Conservation (phyloP, 192 early-diverging fungal species). For the Coemansia sp. region DNA sequence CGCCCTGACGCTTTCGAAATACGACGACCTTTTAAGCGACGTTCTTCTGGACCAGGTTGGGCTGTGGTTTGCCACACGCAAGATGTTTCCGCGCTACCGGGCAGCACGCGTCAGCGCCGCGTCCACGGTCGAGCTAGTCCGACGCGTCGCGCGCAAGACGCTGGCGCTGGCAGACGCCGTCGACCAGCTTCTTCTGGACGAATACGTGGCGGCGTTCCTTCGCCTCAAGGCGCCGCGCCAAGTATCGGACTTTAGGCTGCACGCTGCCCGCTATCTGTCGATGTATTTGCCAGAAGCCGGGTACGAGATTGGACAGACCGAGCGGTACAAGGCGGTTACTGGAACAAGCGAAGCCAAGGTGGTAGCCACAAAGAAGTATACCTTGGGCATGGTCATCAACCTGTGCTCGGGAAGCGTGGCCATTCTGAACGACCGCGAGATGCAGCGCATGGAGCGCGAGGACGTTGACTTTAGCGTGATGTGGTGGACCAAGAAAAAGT, state of each 20-base stretch:
- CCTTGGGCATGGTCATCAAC: constrained; percentile 36
- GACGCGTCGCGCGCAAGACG: constrained; percentile 20
- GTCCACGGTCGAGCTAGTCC: constrained; percentile 16
- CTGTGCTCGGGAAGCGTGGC: constrained; percentile 59
- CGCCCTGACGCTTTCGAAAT: constrained; percentile 49
- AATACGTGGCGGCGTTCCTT: constrained; percentile 35
- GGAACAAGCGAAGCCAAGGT: constrained; percentile 40
- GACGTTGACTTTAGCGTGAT: constrained; percentile 67
- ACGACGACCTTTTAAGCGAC: constrained; percentile 55
- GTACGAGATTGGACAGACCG: constrained; percentile 63
- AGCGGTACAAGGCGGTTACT: constrained; percentile 54
- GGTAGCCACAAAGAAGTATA: constrained; percentile 39
- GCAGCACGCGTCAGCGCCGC: constrained; percentile 16
- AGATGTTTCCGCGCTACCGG: constrained; percentile 48
- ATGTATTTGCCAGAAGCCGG: constrained; percentile 67
- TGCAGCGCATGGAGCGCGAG: constrained; percentile 33
- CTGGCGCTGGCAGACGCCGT: constrained; percentile 24
- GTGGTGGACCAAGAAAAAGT: constrained; percentile 57
- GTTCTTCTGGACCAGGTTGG: constrained; percentile 47
- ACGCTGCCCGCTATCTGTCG: constrained; percentile 59
- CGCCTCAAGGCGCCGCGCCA: constrained; percentile 32
- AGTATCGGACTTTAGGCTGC: constrained; percentile 38
- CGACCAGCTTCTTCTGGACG: constrained; percentile 27
- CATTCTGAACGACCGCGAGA: constrained; percentile 43
- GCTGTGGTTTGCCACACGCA: constrained; percentile 51